These are phyloP conservation scores for Chrysosporium keratinophilum DNA, from an alignment of 2,329 filamentous ascomycete genomes.

Conservation along the genomic window DNA sequence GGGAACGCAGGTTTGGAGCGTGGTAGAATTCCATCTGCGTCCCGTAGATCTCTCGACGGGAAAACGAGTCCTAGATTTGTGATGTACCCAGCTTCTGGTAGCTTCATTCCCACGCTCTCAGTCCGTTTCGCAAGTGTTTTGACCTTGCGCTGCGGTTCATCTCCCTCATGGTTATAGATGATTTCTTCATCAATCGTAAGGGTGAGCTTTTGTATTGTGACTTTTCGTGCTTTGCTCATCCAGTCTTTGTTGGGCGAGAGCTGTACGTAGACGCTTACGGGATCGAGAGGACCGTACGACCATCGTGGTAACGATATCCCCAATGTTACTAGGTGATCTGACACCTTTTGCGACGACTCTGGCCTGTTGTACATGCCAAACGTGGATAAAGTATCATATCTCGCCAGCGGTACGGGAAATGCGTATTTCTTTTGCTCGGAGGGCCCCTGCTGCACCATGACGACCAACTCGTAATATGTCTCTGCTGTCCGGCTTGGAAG, in stretches of 20 bases:
- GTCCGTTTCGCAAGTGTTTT: slow-evolving; percentile 79
- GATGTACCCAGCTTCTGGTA: slow-evolving; percentile 85
- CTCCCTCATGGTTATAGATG: slow-evolving; percentile 95
- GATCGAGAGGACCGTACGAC: slow-evolving; percentile 93
- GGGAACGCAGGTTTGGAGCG: slow-evolving; percentile 80
- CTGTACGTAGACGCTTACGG: slow-evolving; percentile 92
- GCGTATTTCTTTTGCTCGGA: slow-evolving; percentile 79
- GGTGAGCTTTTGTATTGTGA: slow-evolving; percentile 89
- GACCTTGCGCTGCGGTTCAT: slow-evolving; percentile 81
- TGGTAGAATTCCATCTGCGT: slow-evolving; percentile 76
- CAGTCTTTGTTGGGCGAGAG: slow-evolving; percentile 85
- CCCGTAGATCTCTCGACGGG: slow-evolving; percentile 76
- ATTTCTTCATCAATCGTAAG: slow-evolving; percentile 94
- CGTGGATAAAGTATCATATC: slow-evolving; percentile 93
- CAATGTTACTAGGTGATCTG: slow-evolving; percentile 82
- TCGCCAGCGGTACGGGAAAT: slow-evolving; percentile 79
- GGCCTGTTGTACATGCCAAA: slow-evolving; percentile 99
- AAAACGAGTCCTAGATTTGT: slow-evolving; percentile 88
- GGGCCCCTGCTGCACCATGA: slow-evolving; percentile 85
- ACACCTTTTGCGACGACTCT: slow-evolving; percentile 72
- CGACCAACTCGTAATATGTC: slow-evolving; percentile 92
- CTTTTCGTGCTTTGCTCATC: slow-evolving; percentile 78
- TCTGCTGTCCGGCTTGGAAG: slow-evolving; percentile 88
- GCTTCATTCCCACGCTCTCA: slow-evolving; percentile 67
- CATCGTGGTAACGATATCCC: slow-evolving; percentile 87